These are phyloP conservation scores for Luvunga scandens DNA, from an alignment of 345 rosid species.

Conservation along the genomic window DNA sequence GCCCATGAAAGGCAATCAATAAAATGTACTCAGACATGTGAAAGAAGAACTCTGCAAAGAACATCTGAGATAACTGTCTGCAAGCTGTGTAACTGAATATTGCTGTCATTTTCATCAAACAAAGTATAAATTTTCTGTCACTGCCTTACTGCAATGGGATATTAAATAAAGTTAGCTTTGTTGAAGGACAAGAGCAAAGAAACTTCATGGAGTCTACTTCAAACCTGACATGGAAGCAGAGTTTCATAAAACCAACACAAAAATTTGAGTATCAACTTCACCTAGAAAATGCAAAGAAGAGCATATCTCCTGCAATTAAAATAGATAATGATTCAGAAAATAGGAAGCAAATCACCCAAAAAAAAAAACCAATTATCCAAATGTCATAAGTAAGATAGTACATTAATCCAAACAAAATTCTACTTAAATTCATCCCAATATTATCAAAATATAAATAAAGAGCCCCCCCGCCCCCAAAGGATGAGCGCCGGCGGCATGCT, in stretches of 20 bases:
- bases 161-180: background rate
- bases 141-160: background rate
- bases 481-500: too few species aligned
- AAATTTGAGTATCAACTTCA: slow-evolving; percentile 10
- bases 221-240: slow-evolving; percentile 39
- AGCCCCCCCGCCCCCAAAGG: too few species aligned
- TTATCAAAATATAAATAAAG: background rate
- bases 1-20: slow-evolving; percentile 50
- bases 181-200: slow-evolving; percentile 1
- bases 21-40: slow-evolving; percentile 62
- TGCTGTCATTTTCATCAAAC: slow-evolving; percentile 44
- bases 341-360: background rate
- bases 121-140: slow-evolving; percentile 1
- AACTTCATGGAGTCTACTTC: slow-evolving; percentile 4
- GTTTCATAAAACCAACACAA: slow-evolving; percentile 13
- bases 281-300: slow-evolving; percentile 14
- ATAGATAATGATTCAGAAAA: background rate
- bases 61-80: slow-evolving; percentile 60
- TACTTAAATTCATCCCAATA: background rate
- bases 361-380: background rate
- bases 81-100: slow-evolving; percentile 38
- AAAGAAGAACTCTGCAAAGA: slow-evolving; percentile 55
- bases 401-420: background rate
- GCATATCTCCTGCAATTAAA: slow-evolving; percentile 10
- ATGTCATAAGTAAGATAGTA: background rate